A percentile compares a stretch with the other conserved stretches of the same genome.
Evolutionary conservation across 192 early-diverging fungal species (phyloP).

Genomic region (Gorgonomyces haynaldii): DNA sequence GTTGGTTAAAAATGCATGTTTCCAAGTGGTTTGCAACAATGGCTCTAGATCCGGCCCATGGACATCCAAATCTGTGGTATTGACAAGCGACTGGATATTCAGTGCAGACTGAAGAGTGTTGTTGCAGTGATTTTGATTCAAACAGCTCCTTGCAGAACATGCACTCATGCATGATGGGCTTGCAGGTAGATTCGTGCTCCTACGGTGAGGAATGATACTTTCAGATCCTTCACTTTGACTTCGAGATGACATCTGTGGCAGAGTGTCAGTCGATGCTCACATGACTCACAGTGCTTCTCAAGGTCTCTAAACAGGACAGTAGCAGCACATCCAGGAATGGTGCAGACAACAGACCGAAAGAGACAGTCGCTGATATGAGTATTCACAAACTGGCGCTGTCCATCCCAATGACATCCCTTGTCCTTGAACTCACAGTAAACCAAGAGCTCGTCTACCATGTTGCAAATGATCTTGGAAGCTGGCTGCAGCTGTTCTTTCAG

Average conservation of each 20-base stretch:
- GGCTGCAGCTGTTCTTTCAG: neutral
- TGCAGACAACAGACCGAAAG: neutral
- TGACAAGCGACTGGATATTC: neutral
- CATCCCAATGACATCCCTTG: conserved; percentile 39
- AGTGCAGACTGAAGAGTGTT: neutral
- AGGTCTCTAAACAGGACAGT: neutral
- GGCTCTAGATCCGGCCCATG: neutral
- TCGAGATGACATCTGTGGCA: neutral
- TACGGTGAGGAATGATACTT: neutral
- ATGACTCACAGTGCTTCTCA: neutral
- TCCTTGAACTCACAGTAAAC: conserved; percentile 39
- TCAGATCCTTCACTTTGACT: neutral
- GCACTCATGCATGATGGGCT: neutral
- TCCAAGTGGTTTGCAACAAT: neutral
- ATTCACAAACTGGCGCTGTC: conserved; percentile 41
- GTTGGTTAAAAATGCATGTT: neutral
- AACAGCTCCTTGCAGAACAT: neutral
- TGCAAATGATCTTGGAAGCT: neutral
- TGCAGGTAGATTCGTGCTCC: neutral
- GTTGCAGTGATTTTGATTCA: neutral
- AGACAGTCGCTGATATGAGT: conserved; percentile 35
- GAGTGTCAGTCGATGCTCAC: neutral
- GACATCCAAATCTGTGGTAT: neutral
- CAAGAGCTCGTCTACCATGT: conserved; percentile 44
- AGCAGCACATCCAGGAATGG: neutral